A percentile compares a stretch with the other conserved stretches of the same genome.
These are phyloP conservation scores for Cladosporium sp. DNA, from an alignment of 2,329 filamentous ascomycete species.

Conservation along the genomic window DNA sequence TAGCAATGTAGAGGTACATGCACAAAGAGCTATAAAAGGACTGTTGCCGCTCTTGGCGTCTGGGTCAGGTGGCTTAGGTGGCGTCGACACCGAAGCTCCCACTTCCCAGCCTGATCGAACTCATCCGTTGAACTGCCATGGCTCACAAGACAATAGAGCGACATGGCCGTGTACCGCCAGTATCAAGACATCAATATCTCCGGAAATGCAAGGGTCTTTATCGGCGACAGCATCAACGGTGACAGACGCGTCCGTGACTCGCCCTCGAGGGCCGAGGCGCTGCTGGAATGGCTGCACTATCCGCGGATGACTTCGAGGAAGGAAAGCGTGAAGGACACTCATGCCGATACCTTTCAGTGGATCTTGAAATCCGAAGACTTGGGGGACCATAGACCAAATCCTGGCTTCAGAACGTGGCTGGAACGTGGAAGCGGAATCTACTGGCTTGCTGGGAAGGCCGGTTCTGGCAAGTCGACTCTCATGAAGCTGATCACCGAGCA, in stretches of 20 bases:
- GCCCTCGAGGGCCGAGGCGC: not conserved
- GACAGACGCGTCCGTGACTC: not conserved
- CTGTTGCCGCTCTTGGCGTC: not conserved
- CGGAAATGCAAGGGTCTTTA: not conserved
- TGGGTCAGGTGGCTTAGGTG: not conserved
- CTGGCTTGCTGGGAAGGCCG: constrained; percentile 26
- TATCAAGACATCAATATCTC: not conserved
- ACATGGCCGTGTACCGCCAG: not conserved
- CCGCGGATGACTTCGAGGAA: not conserved
- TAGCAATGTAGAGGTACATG: not conserved
- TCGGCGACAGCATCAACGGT: not conserved
- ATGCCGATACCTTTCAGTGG: not conserved
- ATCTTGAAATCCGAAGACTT: not conserved
- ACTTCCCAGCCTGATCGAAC: not conserved
- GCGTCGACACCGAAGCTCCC: not conserved
- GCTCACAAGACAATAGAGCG: not conserved
- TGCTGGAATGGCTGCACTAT: not conserved
- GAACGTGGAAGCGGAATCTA: constrained; percentile 4
- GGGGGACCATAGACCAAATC: not conserved
- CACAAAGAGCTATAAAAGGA: not conserved
- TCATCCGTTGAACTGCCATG: not conserved
- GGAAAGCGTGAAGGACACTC: not conserved
- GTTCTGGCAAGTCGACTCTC: constrained; percentile 25
- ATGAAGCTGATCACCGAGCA: constrained; percentile 19
- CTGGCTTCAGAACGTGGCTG: not conserved